phyloP scores from a whole-genome alignment of 306 rosid species.

The Vigna nakashimae region DNA sequence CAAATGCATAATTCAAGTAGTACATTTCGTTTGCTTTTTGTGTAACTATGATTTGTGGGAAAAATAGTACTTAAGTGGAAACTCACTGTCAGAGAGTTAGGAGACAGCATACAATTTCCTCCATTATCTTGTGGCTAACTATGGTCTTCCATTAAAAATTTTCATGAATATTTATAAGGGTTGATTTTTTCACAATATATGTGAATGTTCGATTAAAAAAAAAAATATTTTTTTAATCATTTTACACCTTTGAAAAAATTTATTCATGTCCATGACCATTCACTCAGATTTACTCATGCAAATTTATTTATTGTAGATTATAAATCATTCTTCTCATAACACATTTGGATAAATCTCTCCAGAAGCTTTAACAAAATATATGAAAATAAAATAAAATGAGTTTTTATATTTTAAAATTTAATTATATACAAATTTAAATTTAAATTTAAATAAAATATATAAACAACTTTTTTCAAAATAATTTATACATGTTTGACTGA shows the following conservation, averaged over 20 bases:
- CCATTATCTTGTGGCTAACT: slow-evolving; percentile 29
- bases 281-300: too few species aligned
- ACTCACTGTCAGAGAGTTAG: slow-evolving; percentile 19
- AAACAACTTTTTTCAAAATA: too few species aligned
- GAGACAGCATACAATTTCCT: slow-evolving; percentile 27
- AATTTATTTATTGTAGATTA: too few species aligned
- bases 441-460: too few species aligned
- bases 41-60: neutral
- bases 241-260: neutral
- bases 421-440: too few species aligned
- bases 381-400: too few species aligned
- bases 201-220: too few species aligned
- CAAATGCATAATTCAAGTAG: neutral
- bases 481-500: too few species aligned
- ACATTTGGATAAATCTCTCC: too few species aligned
- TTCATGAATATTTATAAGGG: neutral
- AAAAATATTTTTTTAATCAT: neutral
- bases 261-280: neutral
- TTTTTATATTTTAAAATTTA: too few species aligned
- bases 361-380: too few species aligned
- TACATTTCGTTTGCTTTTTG: neutral
- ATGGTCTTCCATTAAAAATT: neutral
- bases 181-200: neutral
- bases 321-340: too few species aligned
- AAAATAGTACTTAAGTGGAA: slow-evolving; percentile 19